Evolutionary conservation across 106 monocot species (phyloP).

Genomic region (Posidonia australis): DNA sequence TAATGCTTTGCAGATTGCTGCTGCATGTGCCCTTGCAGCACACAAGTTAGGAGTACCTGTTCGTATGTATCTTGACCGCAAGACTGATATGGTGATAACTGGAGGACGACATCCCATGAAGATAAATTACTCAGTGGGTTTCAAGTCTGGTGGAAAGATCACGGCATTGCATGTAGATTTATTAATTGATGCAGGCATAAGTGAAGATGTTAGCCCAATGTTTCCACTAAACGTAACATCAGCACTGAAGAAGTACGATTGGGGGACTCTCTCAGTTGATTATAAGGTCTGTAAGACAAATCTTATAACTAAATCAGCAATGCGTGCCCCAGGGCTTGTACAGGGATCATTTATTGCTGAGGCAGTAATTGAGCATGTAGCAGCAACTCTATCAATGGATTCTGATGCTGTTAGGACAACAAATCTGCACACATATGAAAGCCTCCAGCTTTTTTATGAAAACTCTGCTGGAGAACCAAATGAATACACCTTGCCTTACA

Average conservation of each 20-base stretch:
- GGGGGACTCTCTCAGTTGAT: conserved; percentile 67
- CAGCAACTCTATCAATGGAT: conserved; percentile 36
- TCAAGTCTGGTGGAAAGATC: conserved; percentile 64
- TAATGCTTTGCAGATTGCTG: conserved; percentile 36
- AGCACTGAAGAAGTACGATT: conserved; percentile 69
- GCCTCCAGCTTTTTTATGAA: conserved; percentile 37
- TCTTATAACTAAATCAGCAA: conserved; percentile 46
- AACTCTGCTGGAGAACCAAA: conserved; percentile 29
- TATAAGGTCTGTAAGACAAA: conserved; percentile 72
- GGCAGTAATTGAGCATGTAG: conserved; percentile 69
- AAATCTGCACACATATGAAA: conserved; percentile 64
- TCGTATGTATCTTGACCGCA: conserved; percentile 74
- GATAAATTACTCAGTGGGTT: conserved; percentile 62
- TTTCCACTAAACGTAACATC: conserved; percentile 34
- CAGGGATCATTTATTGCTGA: conserved; percentile 80
- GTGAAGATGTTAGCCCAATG: conserved; percentile 38
- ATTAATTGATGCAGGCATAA: conserved; percentile 60
- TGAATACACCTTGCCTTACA: conserved; percentile 47
- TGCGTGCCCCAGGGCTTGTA: conserved; percentile 69
- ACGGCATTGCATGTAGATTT: conserved; percentile 64
- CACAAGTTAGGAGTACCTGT: conserved; percentile 57
- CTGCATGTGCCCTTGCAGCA: conserved; percentile 78
- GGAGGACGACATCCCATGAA: conserved; percentile 89
- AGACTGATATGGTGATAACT: conserved; percentile 78
- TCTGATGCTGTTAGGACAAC: conserved; percentile 33